Percentiles rank a stretch among this genome's conserved stretches.
Conservation (phyloP, 2,329 filamentous ascomycete genomes). For the Apiospora sp. region DNA sequence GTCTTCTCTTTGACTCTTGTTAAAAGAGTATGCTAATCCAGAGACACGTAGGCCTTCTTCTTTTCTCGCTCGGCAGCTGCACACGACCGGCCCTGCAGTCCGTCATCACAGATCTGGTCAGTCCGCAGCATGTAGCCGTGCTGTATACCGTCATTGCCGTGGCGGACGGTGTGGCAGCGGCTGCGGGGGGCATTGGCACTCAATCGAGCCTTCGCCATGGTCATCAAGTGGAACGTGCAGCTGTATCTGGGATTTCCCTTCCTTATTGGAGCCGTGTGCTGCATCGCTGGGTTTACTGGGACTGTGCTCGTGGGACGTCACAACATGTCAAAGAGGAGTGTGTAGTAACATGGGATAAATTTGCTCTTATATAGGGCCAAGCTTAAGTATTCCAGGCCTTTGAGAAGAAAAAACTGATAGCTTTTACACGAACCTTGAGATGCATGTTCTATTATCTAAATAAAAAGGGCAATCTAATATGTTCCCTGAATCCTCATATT, state of each 20-base stretch:
- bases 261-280: not conserved
- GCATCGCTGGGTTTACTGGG: not conserved
- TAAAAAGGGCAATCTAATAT: not conserved
- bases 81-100: not conserved
- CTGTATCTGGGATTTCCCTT: not conserved
- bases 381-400: too few relatives aligned
- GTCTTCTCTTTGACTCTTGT: not conserved
- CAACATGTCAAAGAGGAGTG: not conserved
- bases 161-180: not conserved
- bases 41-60: not conserved
- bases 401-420: too few relatives aligned
- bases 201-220: constrained; percentile 9
- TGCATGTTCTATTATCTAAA: not conserved
- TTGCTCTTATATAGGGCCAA: not conserved
- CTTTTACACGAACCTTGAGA: too few relatives aligned
- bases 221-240: not conserved
- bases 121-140: not conserved
- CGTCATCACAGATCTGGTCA: constrained; percentile 1
- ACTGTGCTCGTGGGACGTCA: not conserved
- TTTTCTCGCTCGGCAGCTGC: constrained; percentile 6
- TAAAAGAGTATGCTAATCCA: not conserved
- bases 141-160: constrained; percentile 11
- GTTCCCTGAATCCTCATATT: constrained; percentile 8
- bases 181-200: not conserved
- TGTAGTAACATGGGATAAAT: not conserved